Base-by-base conservation (phyloP, 176 grass and related monocot species). In the Bolboschoenus planiculmis region DNA sequence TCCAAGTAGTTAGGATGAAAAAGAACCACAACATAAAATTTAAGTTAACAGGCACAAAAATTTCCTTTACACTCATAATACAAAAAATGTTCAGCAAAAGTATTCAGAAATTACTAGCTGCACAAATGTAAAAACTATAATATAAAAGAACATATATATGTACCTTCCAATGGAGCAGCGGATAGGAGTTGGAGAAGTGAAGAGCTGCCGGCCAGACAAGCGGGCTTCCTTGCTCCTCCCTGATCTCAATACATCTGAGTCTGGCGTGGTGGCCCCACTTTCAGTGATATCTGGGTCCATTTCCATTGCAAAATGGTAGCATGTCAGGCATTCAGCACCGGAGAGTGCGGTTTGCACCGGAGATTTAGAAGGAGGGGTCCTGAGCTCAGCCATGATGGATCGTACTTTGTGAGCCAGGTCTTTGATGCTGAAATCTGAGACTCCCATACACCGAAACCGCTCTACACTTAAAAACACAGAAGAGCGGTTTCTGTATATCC, bases 391-490 rank as follows among this genome's bases (percentile, higher is more conserved):
- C 54, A 80, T 81, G 76, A 87, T 88, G 43, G 90, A 91, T 82
- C 90, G 88, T 47, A 81, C 37, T 86, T 86, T 94, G 59, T 89
- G 90, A 86, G 73, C 53, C 35, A 89, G 80, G 51, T 89, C 88
- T 67, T 84, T 83, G 42, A 95, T 67, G 60, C 68, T 61, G 56
- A 88, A 89, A 86, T 91, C 90, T 4, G 81, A 40, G 67, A 97
- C 83, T 36, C 90, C 95, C 92, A 94, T 98, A 84, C 24, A 81
- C 84, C 36, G 26, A 86, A 87, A 84, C 85, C 58, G 85, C 88
- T 86, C 61, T 13, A 18, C 63, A 72, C 43, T 73, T 82, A 64
- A 82, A 82, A 82, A 46, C 26, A 65, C 36, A 65, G 57, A 31
- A 61, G 79, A 48, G 58, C 79, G 42, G 79, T 40, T 82, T 63